Percentiles rank a stretch among this genome's conserved stretches.
Conservation (phyloP, 2,329 filamentous ascomycete genomes). For the Ophiostoma fasciatum region DNA sequence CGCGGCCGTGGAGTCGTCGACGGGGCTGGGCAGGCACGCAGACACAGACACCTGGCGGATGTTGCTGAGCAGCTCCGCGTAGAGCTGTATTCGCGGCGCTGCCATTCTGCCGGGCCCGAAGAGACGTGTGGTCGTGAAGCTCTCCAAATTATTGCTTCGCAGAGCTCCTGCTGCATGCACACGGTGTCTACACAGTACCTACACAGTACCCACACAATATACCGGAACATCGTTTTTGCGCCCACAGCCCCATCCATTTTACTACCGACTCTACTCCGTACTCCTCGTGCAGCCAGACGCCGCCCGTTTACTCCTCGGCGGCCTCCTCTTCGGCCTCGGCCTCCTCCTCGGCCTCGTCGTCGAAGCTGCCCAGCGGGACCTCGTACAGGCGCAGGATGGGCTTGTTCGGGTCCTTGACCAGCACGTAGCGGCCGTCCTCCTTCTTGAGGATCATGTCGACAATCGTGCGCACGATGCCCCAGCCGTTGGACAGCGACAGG, state of each 20-base stretch:
- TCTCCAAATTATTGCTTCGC: too few relatives aligned
- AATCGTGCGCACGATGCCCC: slow-evolving; percentile 97
- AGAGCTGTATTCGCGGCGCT: slow-evolving; percentile 23
- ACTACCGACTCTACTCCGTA: too few relatives aligned
- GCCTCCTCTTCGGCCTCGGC: slow-evolving; percentile 36
- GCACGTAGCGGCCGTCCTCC: slow-evolving; percentile 67
- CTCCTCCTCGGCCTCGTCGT: slow-evolving; percentile 70
- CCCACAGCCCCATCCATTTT: too few relatives aligned
- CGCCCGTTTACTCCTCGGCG: too few relatives aligned
- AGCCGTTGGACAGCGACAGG: slow-evolving; percentile 88
- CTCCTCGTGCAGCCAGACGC: too few relatives aligned
- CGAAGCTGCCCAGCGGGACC: slow-evolving; percentile 75
- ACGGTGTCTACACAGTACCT: too few relatives aligned
- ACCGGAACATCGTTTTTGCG: too few relatives aligned
- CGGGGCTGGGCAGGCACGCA: slow-evolving; percentile 31
- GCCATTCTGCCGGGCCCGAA: too few relatives aligned
- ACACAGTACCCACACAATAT: too few relatives aligned
- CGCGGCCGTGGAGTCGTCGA: slow-evolving; percentile 27
- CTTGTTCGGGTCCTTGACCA: slow-evolving; percentile 92
- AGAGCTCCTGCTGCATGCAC: too few relatives aligned
- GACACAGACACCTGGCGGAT: slow-evolving; percentile 49
- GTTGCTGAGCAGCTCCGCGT: slow-evolving; percentile 50
- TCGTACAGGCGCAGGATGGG: slow-evolving; percentile 84
- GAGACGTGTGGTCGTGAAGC: too few relatives aligned
- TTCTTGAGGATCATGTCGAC: slow-evolving; percentile 80